A percentile compares a stretch with the other conserved stretches of the same genome.
Evolutionary conservation across 2,329 filamentous ascomycete genomes (phyloP).

Genomic region (Sphaerulina populicola): DNA sequence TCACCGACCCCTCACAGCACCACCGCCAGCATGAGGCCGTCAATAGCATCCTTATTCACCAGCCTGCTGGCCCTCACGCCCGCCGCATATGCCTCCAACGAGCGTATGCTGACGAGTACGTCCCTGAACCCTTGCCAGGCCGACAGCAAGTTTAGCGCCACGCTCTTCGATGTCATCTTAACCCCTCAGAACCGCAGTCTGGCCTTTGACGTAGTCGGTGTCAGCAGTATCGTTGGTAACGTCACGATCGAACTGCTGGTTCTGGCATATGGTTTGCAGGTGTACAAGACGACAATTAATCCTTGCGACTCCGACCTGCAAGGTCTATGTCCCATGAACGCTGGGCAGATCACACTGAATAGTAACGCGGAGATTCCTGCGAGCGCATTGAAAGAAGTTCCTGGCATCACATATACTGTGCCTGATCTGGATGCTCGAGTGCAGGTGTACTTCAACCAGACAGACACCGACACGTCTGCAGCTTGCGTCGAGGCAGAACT

Average conservation of each 20-base stretch:
- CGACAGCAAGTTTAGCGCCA: conserved; percentile 78
- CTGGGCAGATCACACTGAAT: conserved; percentile 68
- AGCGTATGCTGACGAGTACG: conserved; percentile 63
- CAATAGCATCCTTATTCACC: conserved; percentile 24
- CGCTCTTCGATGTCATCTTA: conserved; percentile 76
- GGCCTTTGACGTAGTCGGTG: conserved; percentile 66
- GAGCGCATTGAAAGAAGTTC: conserved; percentile 57
- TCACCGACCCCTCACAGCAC: neutral
- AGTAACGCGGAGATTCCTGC: conserved; percentile 57
- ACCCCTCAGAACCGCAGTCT: conserved; percentile 67
- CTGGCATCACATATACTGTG: conserved; percentile 76
- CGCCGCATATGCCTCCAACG: conserved; percentile 44
- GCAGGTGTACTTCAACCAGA: conserved; percentile 69
- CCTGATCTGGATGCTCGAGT: conserved; percentile 86
- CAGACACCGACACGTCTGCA: conserved; percentile 54
- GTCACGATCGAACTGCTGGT: conserved; percentile 69
- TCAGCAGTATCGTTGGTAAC: conserved; percentile 74
- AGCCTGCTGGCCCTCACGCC: conserved; percentile 36
- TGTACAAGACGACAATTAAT: conserved; percentile 59
- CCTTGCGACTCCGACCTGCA: conserved; percentile 63
- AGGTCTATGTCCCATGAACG: conserved; percentile 84
- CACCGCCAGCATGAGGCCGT: conserved; percentile 23
- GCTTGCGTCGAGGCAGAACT: conserved; percentile 82
- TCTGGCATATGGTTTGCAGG: conserved; percentile 72
- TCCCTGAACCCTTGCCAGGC: conserved; percentile 79